These are phyloP conservation scores for Hyaloscypha hepaticicola DNA, from an alignment of 495 filamentous ascomycete genomes.

Conservation along the genomic window DNA sequence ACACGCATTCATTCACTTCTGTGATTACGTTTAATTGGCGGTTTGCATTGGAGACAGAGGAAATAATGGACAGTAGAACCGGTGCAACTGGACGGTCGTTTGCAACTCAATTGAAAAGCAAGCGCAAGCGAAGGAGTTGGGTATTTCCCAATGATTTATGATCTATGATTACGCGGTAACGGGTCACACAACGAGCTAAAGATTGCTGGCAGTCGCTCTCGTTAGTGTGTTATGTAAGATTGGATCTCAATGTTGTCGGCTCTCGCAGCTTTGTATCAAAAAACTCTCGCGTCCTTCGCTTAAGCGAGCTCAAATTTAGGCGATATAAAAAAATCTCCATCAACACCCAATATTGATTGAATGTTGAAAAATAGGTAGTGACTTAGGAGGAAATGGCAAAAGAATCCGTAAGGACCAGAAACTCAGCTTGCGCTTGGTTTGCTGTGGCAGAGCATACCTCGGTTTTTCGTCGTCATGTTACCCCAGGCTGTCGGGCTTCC, in stretches of 20 bases:
- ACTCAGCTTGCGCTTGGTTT: no score
- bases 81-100: background rate
- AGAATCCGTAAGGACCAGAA: no score
- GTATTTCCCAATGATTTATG: background rate
- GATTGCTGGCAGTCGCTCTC: background rate
- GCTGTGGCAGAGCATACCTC: no score
- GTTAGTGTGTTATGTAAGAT: background rate
- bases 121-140: background rate
- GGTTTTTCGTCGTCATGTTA: no score
- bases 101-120: background rate
- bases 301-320: no score
- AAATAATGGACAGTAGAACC: background rate
- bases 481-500: no score
- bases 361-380: no score
- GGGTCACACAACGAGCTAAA: background rate
- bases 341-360: no score
- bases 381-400: no score
- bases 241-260: background rate
- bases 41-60: background rate
- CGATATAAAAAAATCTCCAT: no score
- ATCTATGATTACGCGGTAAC: background rate
- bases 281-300: no score
- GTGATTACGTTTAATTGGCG: background rate
- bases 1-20: background rate
- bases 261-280: no score